These are phyloP conservation scores for Acacia confusa DNA, from an alignment of 306 rosid species.

Conservation along the genomic window DNA sequence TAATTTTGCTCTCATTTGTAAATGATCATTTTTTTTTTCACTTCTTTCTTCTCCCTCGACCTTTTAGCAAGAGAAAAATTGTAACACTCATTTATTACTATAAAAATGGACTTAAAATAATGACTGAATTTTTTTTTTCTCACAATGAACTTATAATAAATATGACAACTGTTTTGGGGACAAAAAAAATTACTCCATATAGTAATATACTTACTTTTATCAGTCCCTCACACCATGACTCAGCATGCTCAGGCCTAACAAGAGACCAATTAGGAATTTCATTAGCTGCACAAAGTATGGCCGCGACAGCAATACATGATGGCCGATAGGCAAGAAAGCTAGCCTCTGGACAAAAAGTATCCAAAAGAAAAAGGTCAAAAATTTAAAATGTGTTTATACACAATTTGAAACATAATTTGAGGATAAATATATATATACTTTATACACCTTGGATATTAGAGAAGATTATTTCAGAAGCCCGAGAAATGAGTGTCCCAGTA, in stretches of 20 bases:
- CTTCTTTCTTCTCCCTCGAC: no score
- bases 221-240: slow-evolving; percentile 92
- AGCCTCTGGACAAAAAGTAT: slow-evolving; percentile 57
- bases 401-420: neutral
- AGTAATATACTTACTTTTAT: slow-evolving; percentile 70
- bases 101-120: no score
- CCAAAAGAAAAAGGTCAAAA: neutral
- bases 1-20: no score
- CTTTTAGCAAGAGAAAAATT: no score
- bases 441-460: slow-evolving; percentile 71
- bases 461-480: slow-evolving; percentile 79
- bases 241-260: slow-evolving; percentile 77
- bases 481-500: slow-evolving; percentile 63
- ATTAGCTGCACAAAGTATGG: slow-evolving; percentile 80
- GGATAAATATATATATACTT: neutral
- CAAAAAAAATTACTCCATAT: neutral
- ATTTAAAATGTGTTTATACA: neutral
- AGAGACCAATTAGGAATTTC: slow-evolving; percentile 78
- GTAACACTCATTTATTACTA: no score
- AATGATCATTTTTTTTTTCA: no score
- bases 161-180: no score
- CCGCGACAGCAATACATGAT: slow-evolving; percentile 95
- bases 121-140: no score
- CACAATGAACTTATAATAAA: no score
- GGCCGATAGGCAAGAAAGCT: slow-evolving; percentile 90